These are phyloP conservation scores for Blastomyces parvus DNA, from an alignment of 2,329 filamentous ascomycete species.

Conservation along the genomic window DNA sequence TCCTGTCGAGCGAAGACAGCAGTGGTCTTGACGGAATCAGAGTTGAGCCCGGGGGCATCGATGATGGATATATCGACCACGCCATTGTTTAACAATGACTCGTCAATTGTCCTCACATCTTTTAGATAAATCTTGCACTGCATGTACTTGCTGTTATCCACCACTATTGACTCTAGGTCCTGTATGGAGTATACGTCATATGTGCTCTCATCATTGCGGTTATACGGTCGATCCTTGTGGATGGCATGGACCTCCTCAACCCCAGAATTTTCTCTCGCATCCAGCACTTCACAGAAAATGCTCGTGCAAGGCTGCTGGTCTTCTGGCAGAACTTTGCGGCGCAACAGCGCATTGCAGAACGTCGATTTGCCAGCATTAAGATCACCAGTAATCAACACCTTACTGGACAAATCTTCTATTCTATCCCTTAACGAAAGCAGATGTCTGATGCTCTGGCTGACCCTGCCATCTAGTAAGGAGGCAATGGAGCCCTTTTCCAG, in stretches of 20 bases:
- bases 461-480: constrained; percentile 83
- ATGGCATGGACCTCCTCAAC: constrained; percentile 94
- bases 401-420: constrained; percentile 95
- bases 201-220: constrained; percentile 84
- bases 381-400: constrained; percentile 91
- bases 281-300: constrained; percentile 95
- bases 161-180: constrained; percentile 79
- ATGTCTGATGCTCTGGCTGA: constrained; percentile 86
- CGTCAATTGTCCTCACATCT: constrained; percentile 78
- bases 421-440: constrained; percentile 76
- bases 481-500: constrained; percentile 87
- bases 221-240: constrained; percentile 68
- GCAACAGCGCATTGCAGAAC: constrained; percentile 93
- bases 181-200: constrained; percentile 75
- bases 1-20: constrained; percentile 95
- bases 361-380: constrained; percentile 97
- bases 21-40: constrained; percentile 92
- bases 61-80: constrained; percentile 97
- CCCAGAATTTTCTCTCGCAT: constrained; percentile 80
- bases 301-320: constrained; percentile 97
- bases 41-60: constrained; percentile 90
- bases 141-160: constrained; percentile 77
- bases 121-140: constrained; percentile 97
- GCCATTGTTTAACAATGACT: constrained; percentile 91
- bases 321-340: constrained; percentile 85